These are phyloP conservation scores for Microsporum ferrugineum DNA, from an alignment of 2,329 filamentous ascomycete genomes.

Conservation along the genomic window DNA sequence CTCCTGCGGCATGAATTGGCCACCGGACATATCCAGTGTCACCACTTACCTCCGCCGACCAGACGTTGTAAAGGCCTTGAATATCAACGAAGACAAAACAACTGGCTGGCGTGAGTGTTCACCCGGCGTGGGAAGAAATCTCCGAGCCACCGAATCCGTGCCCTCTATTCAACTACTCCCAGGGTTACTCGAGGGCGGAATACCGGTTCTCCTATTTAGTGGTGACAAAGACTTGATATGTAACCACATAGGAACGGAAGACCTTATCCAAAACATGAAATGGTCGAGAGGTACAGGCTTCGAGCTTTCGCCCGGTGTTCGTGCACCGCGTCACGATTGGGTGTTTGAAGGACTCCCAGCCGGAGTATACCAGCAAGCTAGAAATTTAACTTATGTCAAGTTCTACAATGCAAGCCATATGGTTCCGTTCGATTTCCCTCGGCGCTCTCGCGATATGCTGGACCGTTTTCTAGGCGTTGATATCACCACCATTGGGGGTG, in stretches of 20 bases:
- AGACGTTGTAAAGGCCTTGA: slow-evolving; percentile 70
- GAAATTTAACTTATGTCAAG: slow-evolving; percentile 88
- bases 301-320: slow-evolving; percentile 72
- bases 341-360: slow-evolving; percentile 78
- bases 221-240: slow-evolving; percentile 92
- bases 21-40: slow-evolving; percentile 66
- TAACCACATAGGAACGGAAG: slow-evolving; percentile 90
- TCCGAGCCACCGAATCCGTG: slow-evolving; percentile 57
- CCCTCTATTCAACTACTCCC: slow-evolving; percentile 68
- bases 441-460: slow-evolving; percentile 85
- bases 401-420: slow-evolving; percentile 97
- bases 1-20: slow-evolving; percentile 96
- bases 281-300: slow-evolving; percentile 92
- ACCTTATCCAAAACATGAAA: slow-evolving; percentile 75
- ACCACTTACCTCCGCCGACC: slow-evolving; percentile 71
- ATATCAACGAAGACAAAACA: slow-evolving; percentile 69
- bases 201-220: slow-evolving; percentile 79
- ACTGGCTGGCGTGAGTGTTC: slow-evolving; percentile 89
- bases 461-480: slow-evolving; percentile 93
- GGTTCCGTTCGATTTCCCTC: slow-evolving; percentile 89
- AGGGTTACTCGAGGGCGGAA: slow-evolving; percentile 56
- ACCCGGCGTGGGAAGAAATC: slow-evolving; percentile 61
- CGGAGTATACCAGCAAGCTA: slow-evolving; percentile 86
- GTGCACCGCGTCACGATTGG: slow-evolving; percentile 89
- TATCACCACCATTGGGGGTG: slow-evolving; percentile 74